A percentile compares a stretch with the other conserved stretches of the same genome.
phyloP scores from a whole-genome alignment of 495 filamentous ascomycete species.

The Penicillium goetzii region DNA sequence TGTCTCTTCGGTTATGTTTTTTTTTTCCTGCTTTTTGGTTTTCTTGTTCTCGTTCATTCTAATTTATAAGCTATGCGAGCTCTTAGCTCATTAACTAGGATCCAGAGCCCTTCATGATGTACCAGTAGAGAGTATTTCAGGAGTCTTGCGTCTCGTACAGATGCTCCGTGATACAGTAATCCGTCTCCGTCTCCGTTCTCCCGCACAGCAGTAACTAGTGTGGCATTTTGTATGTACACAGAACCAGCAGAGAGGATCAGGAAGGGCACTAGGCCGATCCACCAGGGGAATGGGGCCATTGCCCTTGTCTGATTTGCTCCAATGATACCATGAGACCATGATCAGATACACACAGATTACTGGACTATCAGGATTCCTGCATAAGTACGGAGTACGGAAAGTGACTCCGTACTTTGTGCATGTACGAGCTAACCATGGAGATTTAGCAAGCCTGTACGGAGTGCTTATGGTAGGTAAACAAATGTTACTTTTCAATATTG shows the following conservation, averaged over 20 bases:
- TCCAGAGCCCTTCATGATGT: background rate
- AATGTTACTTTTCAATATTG: background rate
- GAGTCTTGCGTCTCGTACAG: background rate
- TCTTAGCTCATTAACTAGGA: background rate
- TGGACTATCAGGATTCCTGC: constrained; percentile 5
- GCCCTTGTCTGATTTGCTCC: constrained; percentile 19
- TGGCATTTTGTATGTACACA: background rate
- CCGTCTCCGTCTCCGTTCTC: background rate
- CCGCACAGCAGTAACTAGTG: background rate
- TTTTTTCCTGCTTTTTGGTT: background rate
- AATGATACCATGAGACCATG: constrained; percentile 16
- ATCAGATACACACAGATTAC: constrained; percentile 11
- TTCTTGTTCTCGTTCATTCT: background rate
- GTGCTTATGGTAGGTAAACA: no score
- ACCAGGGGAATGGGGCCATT: constrained; percentile 21
- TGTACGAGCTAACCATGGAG: background rate
- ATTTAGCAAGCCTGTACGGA: background rate
- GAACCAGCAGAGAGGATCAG: background rate
- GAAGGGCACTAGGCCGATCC: constrained; percentile 24
- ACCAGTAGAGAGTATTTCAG: background rate
- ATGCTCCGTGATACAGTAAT: background rate
- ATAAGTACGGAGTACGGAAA: constrained; percentile 5
- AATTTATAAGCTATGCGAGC: background rate
- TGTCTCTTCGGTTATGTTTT: background rate
- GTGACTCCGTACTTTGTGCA: constrained; percentile 6